Percentiles rank a stretch among this genome's conserved stretches.
Evolutionary conservation across 2,329 filamentous ascomycete genomes (phyloP).

Genomic region (Fusarium falciforme): DNA sequence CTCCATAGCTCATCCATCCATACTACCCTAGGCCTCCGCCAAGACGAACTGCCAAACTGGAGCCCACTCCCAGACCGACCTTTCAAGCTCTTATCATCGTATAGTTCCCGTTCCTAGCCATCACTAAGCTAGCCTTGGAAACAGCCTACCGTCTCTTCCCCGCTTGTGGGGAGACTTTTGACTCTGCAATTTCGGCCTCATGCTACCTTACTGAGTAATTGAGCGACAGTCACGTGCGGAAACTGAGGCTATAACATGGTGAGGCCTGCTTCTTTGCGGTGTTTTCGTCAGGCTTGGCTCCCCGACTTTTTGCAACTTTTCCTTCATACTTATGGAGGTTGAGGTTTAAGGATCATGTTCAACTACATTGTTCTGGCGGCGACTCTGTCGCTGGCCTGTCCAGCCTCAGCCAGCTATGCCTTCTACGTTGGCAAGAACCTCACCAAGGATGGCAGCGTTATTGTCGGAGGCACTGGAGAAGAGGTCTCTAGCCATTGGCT

Average conservation of each 20-base stretch:
- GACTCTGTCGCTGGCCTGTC: conserved; percentile 26
- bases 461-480: conserved; percentile 59
- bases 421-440: conserved; percentile 61
- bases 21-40: background rate
- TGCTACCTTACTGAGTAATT: conserved; percentile 21
- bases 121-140: conserved; percentile 7
- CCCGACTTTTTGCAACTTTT: background rate
- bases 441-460: conserved; percentile 55
- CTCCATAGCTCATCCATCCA: background rate
- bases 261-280: background rate
- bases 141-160: background rate
- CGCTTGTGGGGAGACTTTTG: background rate
- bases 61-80: background rate
- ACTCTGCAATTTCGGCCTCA: conserved; percentile 16
- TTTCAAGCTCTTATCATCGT: background rate
- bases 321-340: background rate
- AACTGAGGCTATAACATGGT: conserved; percentile 16
- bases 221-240: conserved; percentile 27
- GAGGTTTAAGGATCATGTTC: conserved; percentile 6
- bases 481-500: conserved; percentile 61
- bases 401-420: conserved; percentile 52
- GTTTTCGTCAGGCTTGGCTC: background rate
- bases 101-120: background rate
- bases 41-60: background rate
- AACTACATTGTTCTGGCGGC: conserved; percentile 9